phyloP scores from a whole-genome alignment of 352 stramenopile genomes.

The Phytopythium aichiense region DNA sequence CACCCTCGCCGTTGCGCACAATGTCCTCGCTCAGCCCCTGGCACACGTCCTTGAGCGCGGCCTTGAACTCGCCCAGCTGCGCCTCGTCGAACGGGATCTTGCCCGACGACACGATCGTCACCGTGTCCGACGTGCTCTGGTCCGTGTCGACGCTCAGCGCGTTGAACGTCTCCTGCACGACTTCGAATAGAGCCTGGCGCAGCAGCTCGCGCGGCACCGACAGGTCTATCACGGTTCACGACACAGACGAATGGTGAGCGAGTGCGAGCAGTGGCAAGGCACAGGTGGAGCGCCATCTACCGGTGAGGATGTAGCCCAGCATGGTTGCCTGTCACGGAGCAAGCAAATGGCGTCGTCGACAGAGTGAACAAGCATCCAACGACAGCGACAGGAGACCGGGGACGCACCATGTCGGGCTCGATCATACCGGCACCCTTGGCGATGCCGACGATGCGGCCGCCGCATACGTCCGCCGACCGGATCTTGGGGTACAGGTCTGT shows the following conservation, averaged over 20 bases:
- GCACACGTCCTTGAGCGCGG: conserved; percentile 91
- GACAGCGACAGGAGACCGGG: background rate
- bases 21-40: conserved; percentile 94
- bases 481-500: conserved; percentile 90
- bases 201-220: conserved; percentile 81
- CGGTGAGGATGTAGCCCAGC: conserved; percentile 86
- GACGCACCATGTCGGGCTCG: conserved; percentile 96
- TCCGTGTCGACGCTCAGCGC: conserved; percentile 96
- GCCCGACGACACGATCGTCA: conserved; percentile 94
- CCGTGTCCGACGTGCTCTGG: conserved; percentile 97
- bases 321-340: conserved; percentile 52
- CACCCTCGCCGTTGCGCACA: conserved; percentile 98
- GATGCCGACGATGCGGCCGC: conserved; percentile 94
- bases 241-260: background rate
- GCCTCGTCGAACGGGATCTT: conserved; percentile 85
- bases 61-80: conserved; percentile 88
- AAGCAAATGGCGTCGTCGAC: background rate
- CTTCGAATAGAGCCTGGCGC: conserved; percentile 69
- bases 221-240: conserved; percentile 29
- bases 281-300: conserved; percentile 10
- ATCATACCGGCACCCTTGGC: conserved; percentile 99
- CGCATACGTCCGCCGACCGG: conserved; percentile 73
- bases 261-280: background rate
- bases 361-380: conserved; percentile 11
- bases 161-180: conserved; percentile 89